These are phyloP conservation scores for Rhynchospora breviuscula DNA, from an alignment of 176 grass and related monocot species.

Conservation along the genomic window DNA sequence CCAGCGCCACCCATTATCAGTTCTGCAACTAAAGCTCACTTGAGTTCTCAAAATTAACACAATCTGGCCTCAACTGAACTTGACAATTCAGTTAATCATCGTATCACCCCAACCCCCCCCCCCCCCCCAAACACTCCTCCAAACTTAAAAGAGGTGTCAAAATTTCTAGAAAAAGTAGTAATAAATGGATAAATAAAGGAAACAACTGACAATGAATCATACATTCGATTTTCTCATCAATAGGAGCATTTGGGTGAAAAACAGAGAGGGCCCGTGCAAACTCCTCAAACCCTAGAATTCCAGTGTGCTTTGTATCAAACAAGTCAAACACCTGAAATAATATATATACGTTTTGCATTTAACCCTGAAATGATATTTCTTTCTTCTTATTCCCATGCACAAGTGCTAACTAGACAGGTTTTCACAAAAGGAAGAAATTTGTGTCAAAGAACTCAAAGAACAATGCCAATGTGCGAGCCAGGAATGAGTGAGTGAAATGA, in stretches of 20 bases:
- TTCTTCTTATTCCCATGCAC: too few relatives aligned
- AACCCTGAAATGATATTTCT: not conserved
- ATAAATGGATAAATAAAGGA: not conserved
- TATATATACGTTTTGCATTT: slow-evolving; percentile 21
- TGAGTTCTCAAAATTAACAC: not conserved
- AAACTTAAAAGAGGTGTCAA: not conserved
- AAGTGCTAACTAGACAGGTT: too few relatives aligned
- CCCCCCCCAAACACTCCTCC: too few relatives aligned
- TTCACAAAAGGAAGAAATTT: too few relatives aligned
- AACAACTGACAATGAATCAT: slow-evolving; percentile 31
- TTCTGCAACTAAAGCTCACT: not conserved
- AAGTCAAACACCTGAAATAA: slow-evolving; percentile 97
- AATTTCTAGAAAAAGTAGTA: not conserved
- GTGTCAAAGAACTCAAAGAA: too few relatives aligned
- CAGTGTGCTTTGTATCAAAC: slow-evolving; percentile 94
- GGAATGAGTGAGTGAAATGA: too few relatives aligned
- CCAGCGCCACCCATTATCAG: not conserved
- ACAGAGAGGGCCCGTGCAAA: slow-evolving; percentile 89
- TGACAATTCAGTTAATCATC: not conserved
- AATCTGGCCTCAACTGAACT: not conserved
- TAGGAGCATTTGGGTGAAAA: slow-evolving; percentile 93
- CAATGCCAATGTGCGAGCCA: too few relatives aligned
- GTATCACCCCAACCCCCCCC: not conserved
- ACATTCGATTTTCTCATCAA: slow-evolving; percentile 85
- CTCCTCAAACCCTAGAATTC: slow-evolving; percentile 92